Conservation (phyloP, 2,329 filamentous ascomycete genomes). For the Aspergillus cejpii region DNA sequence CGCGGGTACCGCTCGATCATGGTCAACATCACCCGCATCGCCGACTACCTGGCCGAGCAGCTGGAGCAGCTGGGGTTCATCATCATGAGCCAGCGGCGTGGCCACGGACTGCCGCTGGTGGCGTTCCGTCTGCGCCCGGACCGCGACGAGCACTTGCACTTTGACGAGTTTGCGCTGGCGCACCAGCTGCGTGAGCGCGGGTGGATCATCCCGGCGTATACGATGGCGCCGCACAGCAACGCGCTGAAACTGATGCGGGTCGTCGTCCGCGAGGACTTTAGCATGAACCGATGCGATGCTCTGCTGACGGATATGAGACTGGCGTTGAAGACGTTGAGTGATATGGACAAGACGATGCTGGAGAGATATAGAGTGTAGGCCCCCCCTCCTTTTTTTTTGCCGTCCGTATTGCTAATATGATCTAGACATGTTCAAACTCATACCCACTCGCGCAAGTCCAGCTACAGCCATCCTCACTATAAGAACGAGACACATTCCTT, state of each 20-base stretch:
- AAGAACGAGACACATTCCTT: slow-evolving; percentile 76
- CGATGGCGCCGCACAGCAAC: slow-evolving; percentile 84
- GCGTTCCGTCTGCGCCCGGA: slow-evolving; percentile 69
- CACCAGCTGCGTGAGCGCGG: slow-evolving; percentile 79
- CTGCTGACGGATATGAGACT: slow-evolving; percentile 73
- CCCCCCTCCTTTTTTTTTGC: too few species aligned
- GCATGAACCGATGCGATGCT: slow-evolving; percentile 69
- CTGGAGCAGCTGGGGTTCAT: slow-evolving; percentile 72
- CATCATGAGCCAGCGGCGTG: slow-evolving; percentile 75
- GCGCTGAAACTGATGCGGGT: slow-evolving; percentile 85
- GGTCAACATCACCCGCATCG: slow-evolving; percentile 82
- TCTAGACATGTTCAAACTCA: slow-evolving; percentile 53
- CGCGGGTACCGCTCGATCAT: slow-evolving; percentile 88
- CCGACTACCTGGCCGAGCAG: slow-evolving; percentile 73
- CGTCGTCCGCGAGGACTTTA: slow-evolving; percentile 90
- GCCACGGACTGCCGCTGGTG: slow-evolving; percentile 77
- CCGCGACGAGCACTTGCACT: slow-evolving; percentile 52
- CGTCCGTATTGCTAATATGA: too few species aligned
- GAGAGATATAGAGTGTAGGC: slow-evolving; percentile 64
- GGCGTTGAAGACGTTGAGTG: slow-evolving; percentile 62
- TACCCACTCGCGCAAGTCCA: slow-evolving; percentile 48
- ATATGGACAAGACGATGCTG: slow-evolving; percentile 67
- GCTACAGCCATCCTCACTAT: slow-evolving; percentile 48
- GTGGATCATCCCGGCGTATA: slow-evolving; percentile 95
- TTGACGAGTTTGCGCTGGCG: slow-evolving; percentile 71